Evolutionary conservation across 2,329 filamentous ascomycete species (phyloP), one percentile per base, ranked within the genome.

Genomic region (Pyrenophora tritici-repentis): DNA sequence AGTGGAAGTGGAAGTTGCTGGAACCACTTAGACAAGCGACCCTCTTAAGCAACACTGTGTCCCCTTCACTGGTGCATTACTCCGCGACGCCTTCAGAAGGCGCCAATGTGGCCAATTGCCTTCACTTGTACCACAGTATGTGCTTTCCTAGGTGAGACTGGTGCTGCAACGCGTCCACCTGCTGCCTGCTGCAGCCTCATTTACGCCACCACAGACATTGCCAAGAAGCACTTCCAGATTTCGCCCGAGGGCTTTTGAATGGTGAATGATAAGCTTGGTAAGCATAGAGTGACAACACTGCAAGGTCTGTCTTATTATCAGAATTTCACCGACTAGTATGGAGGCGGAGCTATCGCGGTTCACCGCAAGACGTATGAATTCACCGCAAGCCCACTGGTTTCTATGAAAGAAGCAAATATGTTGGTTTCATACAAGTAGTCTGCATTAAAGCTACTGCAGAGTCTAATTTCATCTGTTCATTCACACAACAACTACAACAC

Each of bases 1-100:
- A 63, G 58, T 38, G 29, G 47, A 41, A 71, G 36, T 55, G 48
- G 67, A 72, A 71, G 34, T 55, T 55, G 45, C 50, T 65, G 56
- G 66, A 69, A 68, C 39, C 49, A 52, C 46, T 38, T 51, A 53
- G 58, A 56, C 42, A 42, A 20, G 46, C 50, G 49, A 44, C 45
- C 31, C 50, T 42, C 47, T 38, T 47, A 55, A 44, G 37, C 47
- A 55, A 60, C 50, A 65, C 56, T 38, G 61, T 62, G 58, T 61
- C 58, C 51, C 50, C 47, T 61, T 47, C 46, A 49, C 45, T 22
- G 26, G 22, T 34, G 22, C 17, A 42, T 14, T 29, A 31, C 26
- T 32, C 43, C 20, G 17, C 20, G 36, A 36, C 29, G 26, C 45
- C 36, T 17, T 31, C 40, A 35, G 17, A 22, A 42, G 16, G 42